Base-by-base conservation (phyloP, 2,329 filamentous ascomycete species). In the Diaporthe velutina region DNA sequence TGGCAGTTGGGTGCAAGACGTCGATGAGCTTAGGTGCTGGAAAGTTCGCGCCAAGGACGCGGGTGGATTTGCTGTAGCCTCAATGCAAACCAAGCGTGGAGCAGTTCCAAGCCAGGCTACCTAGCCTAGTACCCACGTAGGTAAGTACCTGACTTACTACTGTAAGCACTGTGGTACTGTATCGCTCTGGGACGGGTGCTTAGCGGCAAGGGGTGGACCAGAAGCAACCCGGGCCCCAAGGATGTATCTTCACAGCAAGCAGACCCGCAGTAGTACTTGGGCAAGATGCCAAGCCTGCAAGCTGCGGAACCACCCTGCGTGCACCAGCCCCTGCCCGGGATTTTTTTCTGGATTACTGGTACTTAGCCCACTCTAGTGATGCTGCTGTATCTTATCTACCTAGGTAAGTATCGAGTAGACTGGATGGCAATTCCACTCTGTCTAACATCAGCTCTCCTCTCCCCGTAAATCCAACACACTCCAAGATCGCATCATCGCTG, bases 401-500 rank as follows among this genome's bases (percentile, higher is more conserved):
- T 66, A 33, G 6, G 40, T 42, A 45, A 13, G 45, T 67, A 67
- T 67, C 64, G 45, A 52, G 64, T 52, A 52, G 64, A 67, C 38
- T 48, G 33, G 12, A 67, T 67, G 64, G 64, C 64, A 52, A 52
- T 50, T 67, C 45, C 64, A 67, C 64, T 17, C 30, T 67, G 64
- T 67, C 64, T 25, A 52, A 67, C 61, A 38, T 52, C 45, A 52
- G 45, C 64, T 25, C n/a, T 28, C 58, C n/a, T 42, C 58, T 4
- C 33, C 22, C 45, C 28, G 33, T 52, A 61, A 48, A 9, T 60
- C 55, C 70, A 61, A 71, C 55, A n/a, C 35, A 33, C 67, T 74
- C 50, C 66, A 74, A 52, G 66, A 74, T 67, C 66, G 66, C 71
- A 75, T 74, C 66, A 70, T 74, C 71, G 74, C 57, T 58, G 35